phyloP scores from a whole-genome alignment of 1,139 yeast species.

The Waltiozyma sp. region DNA sequence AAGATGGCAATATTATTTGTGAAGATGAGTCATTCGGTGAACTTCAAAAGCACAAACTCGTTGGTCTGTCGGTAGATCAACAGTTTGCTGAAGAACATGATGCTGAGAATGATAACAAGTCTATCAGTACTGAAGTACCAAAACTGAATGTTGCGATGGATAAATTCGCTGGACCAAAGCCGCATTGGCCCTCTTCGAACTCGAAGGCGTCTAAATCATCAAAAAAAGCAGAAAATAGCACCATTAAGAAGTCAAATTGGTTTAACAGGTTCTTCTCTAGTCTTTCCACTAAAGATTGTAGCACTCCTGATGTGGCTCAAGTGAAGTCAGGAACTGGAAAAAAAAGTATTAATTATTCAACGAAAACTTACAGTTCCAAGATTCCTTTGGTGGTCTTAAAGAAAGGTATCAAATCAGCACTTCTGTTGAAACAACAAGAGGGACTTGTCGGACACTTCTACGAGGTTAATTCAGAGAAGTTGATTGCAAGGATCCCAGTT shows the following conservation, averaged over 20 bases:
- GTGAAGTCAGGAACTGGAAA: not conserved
- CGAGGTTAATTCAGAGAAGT: conserved; percentile 28
- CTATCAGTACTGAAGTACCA: not conserved
- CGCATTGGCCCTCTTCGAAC: conserved; percentile 5
- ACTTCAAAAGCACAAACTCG: not conserved
- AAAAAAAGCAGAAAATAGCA: conserved; percentile 5
- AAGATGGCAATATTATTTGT: too few species aligned
- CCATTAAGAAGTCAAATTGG: conserved; percentile 18
- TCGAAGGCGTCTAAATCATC: conserved; percentile 13
- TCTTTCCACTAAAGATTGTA: conserved; percentile 3
- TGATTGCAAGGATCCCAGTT: conserved; percentile 36
- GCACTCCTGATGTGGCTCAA: not conserved
- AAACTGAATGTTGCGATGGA: not conserved
- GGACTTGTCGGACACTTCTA: conserved; percentile 34
- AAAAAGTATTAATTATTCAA: not conserved
- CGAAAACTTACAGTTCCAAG: conserved; percentile 9
- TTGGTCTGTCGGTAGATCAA: not conserved
- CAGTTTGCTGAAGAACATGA: conserved; percentile 1
- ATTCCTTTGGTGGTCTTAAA: conserved; percentile 15
- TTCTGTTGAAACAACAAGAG: conserved; percentile 39
- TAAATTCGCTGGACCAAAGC: not conserved
- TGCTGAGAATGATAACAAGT: conserved; percentile 1
- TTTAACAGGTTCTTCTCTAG: conserved; percentile 17
- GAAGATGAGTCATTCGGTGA: not conserved
- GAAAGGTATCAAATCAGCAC: conserved; percentile 19